These are phyloP conservation scores for Macroventuria anomochaeta DNA, from an alignment of 2,329 filamentous ascomycete genomes.

Conservation along the genomic window DNA sequence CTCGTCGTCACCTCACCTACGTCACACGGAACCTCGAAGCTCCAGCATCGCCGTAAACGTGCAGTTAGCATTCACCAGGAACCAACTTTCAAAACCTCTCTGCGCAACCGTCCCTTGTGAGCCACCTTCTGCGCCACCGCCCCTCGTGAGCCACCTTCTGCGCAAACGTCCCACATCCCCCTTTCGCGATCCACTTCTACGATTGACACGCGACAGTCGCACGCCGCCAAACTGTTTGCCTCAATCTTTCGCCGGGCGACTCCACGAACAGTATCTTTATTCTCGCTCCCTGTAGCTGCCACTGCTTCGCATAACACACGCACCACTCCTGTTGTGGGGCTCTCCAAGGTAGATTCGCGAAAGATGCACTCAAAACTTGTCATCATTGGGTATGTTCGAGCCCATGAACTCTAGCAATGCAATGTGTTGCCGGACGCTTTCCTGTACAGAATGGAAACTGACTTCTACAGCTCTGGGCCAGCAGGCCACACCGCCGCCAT, in stretches of 20 bases:
- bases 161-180: slow-evolving; percentile 21
- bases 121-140: slow-evolving; percentile 13
- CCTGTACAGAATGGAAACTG: slow-evolving; percentile 23
- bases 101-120: slow-evolving; percentile 20
- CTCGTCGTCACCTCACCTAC: slow-evolving; percentile 10
- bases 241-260: slow-evolving; percentile 73
- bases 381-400: slow-evolving; percentile 56
- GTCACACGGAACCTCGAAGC: slow-evolving; percentile 25
- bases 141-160: slow-evolving; percentile 21
- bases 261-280: slow-evolving; percentile 72
- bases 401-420: neutral
- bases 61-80: neutral
- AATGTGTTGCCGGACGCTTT: no score
- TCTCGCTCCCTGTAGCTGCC: slow-evolving; percentile 74
- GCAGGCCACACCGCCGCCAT: slow-evolving; percentile 97
- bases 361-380: slow-evolving; percentile 95
- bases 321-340: slow-evolving; percentile 50
- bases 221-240: slow-evolving; percentile 89
- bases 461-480: slow-evolving; percentile 78
- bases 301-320: slow-evolving; percentile 73
- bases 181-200: slow-evolving; percentile 23
- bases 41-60: slow-evolving; percentile 25
- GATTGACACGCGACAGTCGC: slow-evolving; percentile 33
- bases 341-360: slow-evolving; percentile 50
- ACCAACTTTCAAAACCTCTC: neutral